These are phyloP conservation scores for Alternaria dauci DNA, from an alignment of 2,329 filamentous ascomycete species.

Conservation along the genomic window DNA sequence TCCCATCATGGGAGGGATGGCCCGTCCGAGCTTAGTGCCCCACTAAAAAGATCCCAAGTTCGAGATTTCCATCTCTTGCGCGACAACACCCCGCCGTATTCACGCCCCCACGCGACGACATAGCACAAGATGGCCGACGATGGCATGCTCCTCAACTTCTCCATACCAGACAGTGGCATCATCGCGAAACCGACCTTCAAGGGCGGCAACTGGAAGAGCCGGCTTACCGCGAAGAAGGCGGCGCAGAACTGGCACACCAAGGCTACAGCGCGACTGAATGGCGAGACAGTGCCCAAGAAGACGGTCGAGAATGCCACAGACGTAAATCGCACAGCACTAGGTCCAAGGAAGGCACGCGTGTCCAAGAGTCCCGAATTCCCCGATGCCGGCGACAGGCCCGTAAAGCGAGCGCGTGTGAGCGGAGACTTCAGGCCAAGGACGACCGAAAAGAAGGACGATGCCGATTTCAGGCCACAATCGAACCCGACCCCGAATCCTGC, in stretches of 20 bases:
- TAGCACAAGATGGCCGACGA: constrained; percentile 81
- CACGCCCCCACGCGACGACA: constrained; percentile 5
- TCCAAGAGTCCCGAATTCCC: constrained; percentile 30
- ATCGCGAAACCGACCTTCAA: constrained; percentile 73
- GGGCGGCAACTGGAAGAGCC: constrained; percentile 92
- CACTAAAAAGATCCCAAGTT: constrained; percentile 30
- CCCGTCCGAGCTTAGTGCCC: constrained; percentile 22
- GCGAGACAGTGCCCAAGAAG: constrained; percentile 37
- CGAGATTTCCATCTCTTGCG: constrained; percentile 19
- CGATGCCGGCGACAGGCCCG: constrained; percentile 31
- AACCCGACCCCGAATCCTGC: constrained; percentile 35
- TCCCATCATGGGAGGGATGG: constrained; percentile 15
- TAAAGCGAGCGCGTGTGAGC: constrained; percentile 48
- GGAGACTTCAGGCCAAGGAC: constrained; percentile 50
- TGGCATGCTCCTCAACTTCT: constrained; percentile 94
- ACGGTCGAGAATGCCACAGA: constrained; percentile 34
- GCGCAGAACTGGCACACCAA: constrained; percentile 63
- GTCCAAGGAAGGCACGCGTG: constrained; percentile 28
- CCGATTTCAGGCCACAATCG: constrained; percentile 42
- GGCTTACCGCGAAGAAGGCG: constrained; percentile 79
- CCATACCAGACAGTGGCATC: constrained; percentile 73
- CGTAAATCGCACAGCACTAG: constrained; percentile 43
- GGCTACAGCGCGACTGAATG: constrained; percentile 43
- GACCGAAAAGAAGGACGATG: constrained; percentile 26
- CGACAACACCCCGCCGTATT: constrained; percentile 11